Evolutionary conservation across 306 rosid genomes (phyloP), one percentile per base, ranked within the genome.

Genomic region (Spatholobus suberectus): DNA sequence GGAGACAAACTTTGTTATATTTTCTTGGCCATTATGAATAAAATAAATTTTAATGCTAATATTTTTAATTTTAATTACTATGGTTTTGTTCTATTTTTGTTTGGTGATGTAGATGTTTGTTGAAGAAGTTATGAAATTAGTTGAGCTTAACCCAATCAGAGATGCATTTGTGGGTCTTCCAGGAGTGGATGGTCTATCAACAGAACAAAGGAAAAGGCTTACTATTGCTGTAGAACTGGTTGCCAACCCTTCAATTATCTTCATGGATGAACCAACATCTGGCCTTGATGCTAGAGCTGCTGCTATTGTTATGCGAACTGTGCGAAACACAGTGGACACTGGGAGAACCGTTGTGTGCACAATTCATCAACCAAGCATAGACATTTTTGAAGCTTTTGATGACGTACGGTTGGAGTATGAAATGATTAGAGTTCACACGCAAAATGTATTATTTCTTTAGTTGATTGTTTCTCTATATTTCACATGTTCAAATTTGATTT

Each of bases 161-260:
- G 84, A 88, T 47, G 88, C 85, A 18, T 37, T 90, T n/a, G 94
- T 90, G 43, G 92, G 94, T 7, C 75, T 74, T 62, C 85, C 89
- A 40, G 87, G 91, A 14, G 70, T 77, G 13, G 72, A 68, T 54
- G 92, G 92, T 54, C 46, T 90, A 63, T 87, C 94, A 11, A 87
- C 77, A 9, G 94, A 88, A 71, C 92, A 90, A 51, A 89, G 92
- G 26, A 88, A 90, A 76, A 73, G 94, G 61, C 87, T 90, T 35
- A 90, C 92, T 8, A 89, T 87, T 44, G 89, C 89, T 5, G 90
- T 89, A 14, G 94, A 90, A 73, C 80, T 90, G 43, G 94, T 88
- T 75, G 81, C 86, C 66, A 82, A 82, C 35, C 89, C 86, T 73
- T 86, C 89, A 27, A 86, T 86, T 70, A 82, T 86, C 34, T 86